Percentiles rank a stretch among this genome's conserved stretches.
Conservation (phyloP, 371 early-diverging fungal species). For the Chytridiales sp. region DNA sequence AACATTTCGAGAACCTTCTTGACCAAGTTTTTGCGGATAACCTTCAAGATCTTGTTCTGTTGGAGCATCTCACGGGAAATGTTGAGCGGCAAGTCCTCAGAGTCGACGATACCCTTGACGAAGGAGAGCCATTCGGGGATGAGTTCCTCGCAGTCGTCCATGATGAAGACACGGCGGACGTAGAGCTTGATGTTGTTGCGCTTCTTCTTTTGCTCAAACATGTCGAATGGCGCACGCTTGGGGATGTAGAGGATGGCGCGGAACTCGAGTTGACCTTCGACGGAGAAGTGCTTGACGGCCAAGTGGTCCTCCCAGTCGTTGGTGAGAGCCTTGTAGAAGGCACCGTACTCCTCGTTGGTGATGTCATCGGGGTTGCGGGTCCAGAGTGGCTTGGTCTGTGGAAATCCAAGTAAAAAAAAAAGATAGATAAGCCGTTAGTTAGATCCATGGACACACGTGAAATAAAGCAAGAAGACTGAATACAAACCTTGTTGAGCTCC, state of each 20-base stretch:
- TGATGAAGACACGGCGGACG: conserved; percentile 96
- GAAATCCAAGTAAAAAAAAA: too few species aligned
- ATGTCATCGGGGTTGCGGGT: conserved; percentile 89
- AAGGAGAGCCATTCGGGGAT: conserved; percentile 83
- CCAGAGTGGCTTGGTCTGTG: conserved; percentile 89
- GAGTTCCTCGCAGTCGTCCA: conserved; percentile 92
- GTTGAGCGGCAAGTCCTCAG: conserved; percentile 96
- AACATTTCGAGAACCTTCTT: conserved; percentile 95
- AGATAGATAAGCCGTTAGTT: too few species aligned
- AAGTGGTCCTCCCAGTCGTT: conserved; percentile 97
- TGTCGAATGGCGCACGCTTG: conserved; percentile 84
- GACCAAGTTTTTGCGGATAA: conserved; percentile 89
- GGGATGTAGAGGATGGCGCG: conserved; percentile 90
- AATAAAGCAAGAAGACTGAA: too few species aligned
- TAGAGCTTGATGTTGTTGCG: conserved; percentile 94
- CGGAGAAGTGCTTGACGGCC: conserved; percentile 88
- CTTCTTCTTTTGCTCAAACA: conserved; percentile 88
- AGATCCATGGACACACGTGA: too few species aligned
- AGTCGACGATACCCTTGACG: conserved; percentile 87
- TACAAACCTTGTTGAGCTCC: too few species aligned
- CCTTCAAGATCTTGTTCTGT: conserved; percentile 92
- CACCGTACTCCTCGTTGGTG: conserved; percentile 83
- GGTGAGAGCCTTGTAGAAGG: conserved; percentile 91
- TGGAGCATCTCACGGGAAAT: conserved; percentile 96
- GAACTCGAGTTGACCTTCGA: conserved; percentile 94